Conservation (phyloP, 106 monocot species). For the Apostasia ramifera region DNA sequence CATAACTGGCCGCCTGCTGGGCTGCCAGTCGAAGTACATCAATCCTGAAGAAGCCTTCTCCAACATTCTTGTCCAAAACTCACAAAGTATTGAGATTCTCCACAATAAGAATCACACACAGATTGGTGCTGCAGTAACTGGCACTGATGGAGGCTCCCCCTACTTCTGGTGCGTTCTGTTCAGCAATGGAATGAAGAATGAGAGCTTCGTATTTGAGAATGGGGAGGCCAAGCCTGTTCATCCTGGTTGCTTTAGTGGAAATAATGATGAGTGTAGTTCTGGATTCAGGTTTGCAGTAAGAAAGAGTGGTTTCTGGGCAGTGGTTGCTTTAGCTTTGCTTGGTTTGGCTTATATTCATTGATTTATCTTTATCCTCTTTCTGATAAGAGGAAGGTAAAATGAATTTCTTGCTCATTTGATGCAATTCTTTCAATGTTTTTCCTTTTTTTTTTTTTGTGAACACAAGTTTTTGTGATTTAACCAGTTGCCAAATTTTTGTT, state of each 20-base stretch:
- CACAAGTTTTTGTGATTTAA: too few species aligned
- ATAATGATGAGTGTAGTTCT: slow-evolving; percentile 66
- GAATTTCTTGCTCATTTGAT: too few species aligned
- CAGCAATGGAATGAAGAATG: slow-evolving; percentile 58
- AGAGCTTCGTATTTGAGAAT: slow-evolving; percentile 44
- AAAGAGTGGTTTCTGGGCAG: not conserved
- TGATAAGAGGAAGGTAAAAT: too few species aligned
- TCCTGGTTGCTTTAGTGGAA: slow-evolving; percentile 84
- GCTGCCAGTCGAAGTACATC: slow-evolving; percentile 64
- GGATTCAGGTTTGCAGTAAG: not conserved
- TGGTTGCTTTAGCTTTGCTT: slow-evolving; percentile 18
- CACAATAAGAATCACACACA: slow-evolving; percentile 75
- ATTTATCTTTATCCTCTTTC: not conserved
- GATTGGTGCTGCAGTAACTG: slow-evolving; percentile 68
- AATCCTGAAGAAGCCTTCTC: slow-evolving; percentile 49
- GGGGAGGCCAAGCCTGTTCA: slow-evolving; percentile 41
- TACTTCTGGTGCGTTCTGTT: slow-evolving; percentile 90
- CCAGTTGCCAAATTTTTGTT: too few species aligned
- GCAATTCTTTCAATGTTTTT: too few species aligned
- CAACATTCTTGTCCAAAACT: slow-evolving; percentile 34
- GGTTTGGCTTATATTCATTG: slow-evolving; percentile 17
- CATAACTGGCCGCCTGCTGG: slow-evolving; percentile 74
- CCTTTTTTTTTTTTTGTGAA: too few species aligned
- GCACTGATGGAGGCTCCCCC: slow-evolving; percentile 67
- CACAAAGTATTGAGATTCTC: slow-evolving; percentile 50